Evolutionary conservation across 495 filamentous ascomycete species (phyloP), one percentile per base, ranked within the genome.

Genomic region (Geoglossum glabrum): DNA sequence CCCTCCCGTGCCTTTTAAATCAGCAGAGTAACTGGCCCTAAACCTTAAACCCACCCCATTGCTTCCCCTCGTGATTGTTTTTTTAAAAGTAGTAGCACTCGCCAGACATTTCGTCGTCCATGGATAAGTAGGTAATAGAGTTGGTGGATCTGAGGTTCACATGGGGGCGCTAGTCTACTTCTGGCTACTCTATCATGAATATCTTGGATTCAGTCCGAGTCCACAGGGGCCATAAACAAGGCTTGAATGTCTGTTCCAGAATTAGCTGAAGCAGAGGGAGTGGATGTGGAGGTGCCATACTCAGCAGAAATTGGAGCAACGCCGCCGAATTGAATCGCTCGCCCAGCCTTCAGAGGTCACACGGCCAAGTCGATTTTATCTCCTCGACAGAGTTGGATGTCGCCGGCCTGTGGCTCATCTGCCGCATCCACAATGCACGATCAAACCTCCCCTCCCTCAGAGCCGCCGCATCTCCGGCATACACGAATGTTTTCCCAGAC

Each of bases 381-480:
- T 40, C 36, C 36, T 40, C 36, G 36, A 40, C 36, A 17, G 36
- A 40, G 36, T 40, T 40, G 36, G 36, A 40, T 40, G 36, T 40
- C 36, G 36, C 17, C 36, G 36, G 36, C 36, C 36, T 40, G 36
- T 40, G 36, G 36, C 36, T 40, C 36, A 40, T 40, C 36, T 40
- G 36, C 36, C 36, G 36, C 36, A 40, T 40, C 36, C 36, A 40
- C 36, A 40, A 40, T 15, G 36, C 17, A 40, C 31, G 55, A 56
- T 56, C 55, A 28, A 56, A 40, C 6, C 45, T 56, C 33, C 27
- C 27, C 27, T 40, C 55, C 30, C 4, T 36, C 33, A 56, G 27
- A 56, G 55, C 55, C 33, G 38, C n/a, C 15, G 33, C 30, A 56
- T 56, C 30, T 40, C 55, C 55, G 27, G 55, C 31, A 28, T 56